Base-by-base conservation (phyloP, 495 filamentous ascomycete species). In the Penicillium macrosclerotiorum region DNA sequence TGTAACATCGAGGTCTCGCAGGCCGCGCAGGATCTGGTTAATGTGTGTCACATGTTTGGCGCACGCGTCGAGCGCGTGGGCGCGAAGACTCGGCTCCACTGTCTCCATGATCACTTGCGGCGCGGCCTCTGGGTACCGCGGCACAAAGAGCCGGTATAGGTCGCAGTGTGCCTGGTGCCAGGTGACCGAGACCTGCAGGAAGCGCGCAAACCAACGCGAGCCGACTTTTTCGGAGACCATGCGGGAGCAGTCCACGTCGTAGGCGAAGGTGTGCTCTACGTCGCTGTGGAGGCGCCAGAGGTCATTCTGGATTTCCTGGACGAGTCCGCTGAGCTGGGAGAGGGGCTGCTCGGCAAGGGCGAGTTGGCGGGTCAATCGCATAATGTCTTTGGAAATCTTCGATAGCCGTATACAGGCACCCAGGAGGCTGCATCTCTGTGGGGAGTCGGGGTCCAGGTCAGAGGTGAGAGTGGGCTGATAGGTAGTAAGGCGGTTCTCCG, bases 111-210 rank as follows among this genome's bases (percentile, higher is more conserved):
- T 50, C 4, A 53, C 30, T 4, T n/a, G 26, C 0, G 57, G 53
- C 1, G 52, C 52, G 2, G 49, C 45, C n/a, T 45, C 49, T 2
- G 46, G 38, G 34, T 56, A 52, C 5, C 41, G 27, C 7, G 57
- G 45, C 8, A 60, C 45, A 29, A 60, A 60, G 4, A 60, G 36
- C 2, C 57, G 45, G 26, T 50, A 54, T 7, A 60, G 37, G 34
- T 60, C 52, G 27, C 53, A 60, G 18, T 60, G 46, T 0, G 43
- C 46, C 14, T 56, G 49, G 9, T 56, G 52, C 57, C 57, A 60
- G 13, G 39, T 45, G 8, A 51, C 32, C 0, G 49, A 45, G 3
- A 48, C 41, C 14, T 50, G 42, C 4, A 51, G 47, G 23, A 37
- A 38, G 9, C 52, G 47, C 7, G 37, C 14, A 11, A 55, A 50